Conservation (phyloP, 164 flowering plant species). For the Aristolochia fimbriata region DNA sequence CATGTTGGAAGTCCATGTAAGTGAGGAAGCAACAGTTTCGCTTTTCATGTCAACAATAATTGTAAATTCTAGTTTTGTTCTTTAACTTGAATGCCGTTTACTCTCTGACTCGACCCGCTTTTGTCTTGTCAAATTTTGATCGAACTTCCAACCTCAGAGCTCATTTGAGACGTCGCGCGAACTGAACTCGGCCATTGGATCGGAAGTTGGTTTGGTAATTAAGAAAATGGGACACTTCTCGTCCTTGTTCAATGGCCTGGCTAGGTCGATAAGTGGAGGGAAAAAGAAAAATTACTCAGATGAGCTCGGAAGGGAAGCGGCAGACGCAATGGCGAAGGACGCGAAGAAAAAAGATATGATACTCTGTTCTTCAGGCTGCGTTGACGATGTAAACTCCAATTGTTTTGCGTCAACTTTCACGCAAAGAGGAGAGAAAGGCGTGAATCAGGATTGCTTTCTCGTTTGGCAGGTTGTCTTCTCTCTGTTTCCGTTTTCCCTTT, state of each 20-base stretch:
- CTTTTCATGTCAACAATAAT: too few relatives aligned
- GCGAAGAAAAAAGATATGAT: constrained; percentile 74
- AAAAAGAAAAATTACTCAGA: constrained; percentile 23
- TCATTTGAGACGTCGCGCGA: too few relatives aligned
- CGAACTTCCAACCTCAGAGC: too few relatives aligned
- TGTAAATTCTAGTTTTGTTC: too few relatives aligned
- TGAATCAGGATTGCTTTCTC: constrained; percentile 77
- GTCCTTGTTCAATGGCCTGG: constrained; percentile 56
- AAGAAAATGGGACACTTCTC: constrained; percentile 16
- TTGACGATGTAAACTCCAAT: constrained; percentile 45
- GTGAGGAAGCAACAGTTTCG: neutral
- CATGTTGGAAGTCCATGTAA: constrained; percentile 2
- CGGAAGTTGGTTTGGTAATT: too few relatives aligned
- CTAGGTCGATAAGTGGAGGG: constrained; percentile 37
- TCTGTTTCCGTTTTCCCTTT: neutral
- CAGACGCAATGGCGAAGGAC: constrained; percentile 51
- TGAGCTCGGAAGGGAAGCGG: constrained; percentile 45
- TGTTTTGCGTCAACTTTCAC: constrained; percentile 57
- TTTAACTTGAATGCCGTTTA: too few relatives aligned
- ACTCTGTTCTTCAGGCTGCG: constrained; percentile 43
- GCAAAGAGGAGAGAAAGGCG: constrained; percentile 70
- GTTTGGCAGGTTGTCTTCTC: constrained; percentile 79
- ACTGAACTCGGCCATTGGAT: too few relatives aligned
- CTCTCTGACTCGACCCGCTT: too few relatives aligned
- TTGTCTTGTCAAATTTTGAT: too few relatives aligned